Conservation (phyloP, 441 rosid species). For the Populus tomentosa region DNA sequence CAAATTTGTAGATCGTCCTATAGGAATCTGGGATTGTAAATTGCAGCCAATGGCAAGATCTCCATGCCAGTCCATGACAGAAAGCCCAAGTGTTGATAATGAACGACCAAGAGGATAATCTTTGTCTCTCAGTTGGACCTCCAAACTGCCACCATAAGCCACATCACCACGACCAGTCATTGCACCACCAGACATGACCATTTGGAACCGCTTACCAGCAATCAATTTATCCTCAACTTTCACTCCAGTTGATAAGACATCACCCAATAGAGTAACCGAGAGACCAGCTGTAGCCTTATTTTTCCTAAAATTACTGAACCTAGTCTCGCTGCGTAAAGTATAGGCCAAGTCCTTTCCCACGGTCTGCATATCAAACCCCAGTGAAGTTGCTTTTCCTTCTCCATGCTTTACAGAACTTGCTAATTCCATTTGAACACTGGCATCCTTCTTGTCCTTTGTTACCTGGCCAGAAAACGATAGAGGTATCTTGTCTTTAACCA, state of each 20-base stretch:
- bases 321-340: slow-evolving; percentile 72
- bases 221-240: slow-evolving; percentile 82
- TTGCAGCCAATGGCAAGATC: slow-evolving; percentile 93
- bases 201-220: slow-evolving; percentile 50
- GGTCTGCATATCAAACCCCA: slow-evolving; percentile 91
- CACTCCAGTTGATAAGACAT: slow-evolving; percentile 69
- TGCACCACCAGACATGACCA: slow-evolving; percentile 84
- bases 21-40: slow-evolving; percentile 75
- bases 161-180: slow-evolving; percentile 78
- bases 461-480: slow-evolving; percentile 75
- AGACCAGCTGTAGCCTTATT: slow-evolving; percentile 90
- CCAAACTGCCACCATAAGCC: slow-evolving; percentile 91
- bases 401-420: slow-evolving; percentile 79
- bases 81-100: slow-evolving; percentile 71
- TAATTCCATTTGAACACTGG: slow-evolving; percentile 80
- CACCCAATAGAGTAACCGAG: slow-evolving; percentile 70
- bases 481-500: slow-evolving; percentile 62
- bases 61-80: slow-evolving; percentile 98
- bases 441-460: slow-evolving; percentile 85
- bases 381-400: slow-evolving; percentile 63
- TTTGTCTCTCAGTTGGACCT: slow-evolving; percentile 79
- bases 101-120: slow-evolving; percentile 79
- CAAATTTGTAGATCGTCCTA: slow-evolving; percentile 77
- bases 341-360: slow-evolving; percentile 86
- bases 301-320: slow-evolving; percentile 58